Percentiles rank a stretch among this genome's conserved stretches.
phyloP scores from a whole-genome alignment of 2,329 filamentous ascomycete species.

The Epichloe glyceriae region DNA sequence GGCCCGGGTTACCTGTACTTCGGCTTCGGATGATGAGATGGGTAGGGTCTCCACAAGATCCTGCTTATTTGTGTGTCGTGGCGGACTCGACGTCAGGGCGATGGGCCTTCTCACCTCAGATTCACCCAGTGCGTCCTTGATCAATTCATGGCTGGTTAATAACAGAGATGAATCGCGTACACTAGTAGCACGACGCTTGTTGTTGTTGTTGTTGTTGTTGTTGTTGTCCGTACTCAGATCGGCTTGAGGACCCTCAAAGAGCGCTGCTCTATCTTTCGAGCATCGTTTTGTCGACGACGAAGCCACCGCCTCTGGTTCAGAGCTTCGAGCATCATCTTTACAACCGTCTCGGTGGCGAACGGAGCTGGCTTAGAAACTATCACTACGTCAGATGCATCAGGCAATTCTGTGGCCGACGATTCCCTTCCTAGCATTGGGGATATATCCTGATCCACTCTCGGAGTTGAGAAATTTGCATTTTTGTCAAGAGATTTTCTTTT shows the following conservation, averaged over 20 bases:
- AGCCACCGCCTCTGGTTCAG: not conserved
- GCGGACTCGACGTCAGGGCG: not conserved
- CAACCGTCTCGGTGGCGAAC: too few relatives aligned
- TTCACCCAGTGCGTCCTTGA: too few relatives aligned
- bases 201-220: too few relatives aligned
- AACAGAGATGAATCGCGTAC: not conserved
- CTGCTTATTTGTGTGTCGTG: not conserved
- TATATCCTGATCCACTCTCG: not conserved
- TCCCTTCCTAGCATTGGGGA: not conserved
- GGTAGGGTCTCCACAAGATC: constrained; percentile 2
- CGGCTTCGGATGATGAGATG: constrained; percentile 5
- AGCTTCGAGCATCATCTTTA: not conserved
- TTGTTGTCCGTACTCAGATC: constrained; percentile 8
- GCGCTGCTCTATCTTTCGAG: constrained; percentile 7
- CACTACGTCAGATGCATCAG: not conserved
- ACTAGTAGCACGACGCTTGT: not conserved
- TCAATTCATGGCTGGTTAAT: not conserved
- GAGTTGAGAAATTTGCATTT: not conserved
- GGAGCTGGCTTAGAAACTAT: not conserved
- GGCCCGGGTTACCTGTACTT: not conserved
- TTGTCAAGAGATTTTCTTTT: constrained; percentile 9
- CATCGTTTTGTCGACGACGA: not conserved
- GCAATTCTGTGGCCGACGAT: not conserved
- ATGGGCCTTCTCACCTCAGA: not conserved
- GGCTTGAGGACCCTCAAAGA: constrained; percentile 10